Percentiles rank a stretch among this genome's conserved stretches.
Conservation (phyloP, 352 stramenopile species). For the Pythium phragmiticola region DNA sequence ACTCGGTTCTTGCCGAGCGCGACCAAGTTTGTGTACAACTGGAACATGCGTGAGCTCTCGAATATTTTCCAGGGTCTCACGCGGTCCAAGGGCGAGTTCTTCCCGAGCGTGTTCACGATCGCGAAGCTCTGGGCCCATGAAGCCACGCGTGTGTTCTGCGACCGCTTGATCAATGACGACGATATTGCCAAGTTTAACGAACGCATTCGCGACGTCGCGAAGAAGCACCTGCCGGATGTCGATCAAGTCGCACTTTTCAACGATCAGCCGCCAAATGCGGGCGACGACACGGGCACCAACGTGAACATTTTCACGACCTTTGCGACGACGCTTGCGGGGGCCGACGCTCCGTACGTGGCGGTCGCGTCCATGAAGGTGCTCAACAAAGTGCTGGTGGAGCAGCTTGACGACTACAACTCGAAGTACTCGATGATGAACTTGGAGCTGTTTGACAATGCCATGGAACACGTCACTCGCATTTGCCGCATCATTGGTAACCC, state of each 20-base stretch:
- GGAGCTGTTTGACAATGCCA: constrained; percentile 97
- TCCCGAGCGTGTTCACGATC: constrained; percentile 82
- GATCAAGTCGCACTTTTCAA: constrained; percentile 85
- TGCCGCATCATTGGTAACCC: constrained; percentile 96
- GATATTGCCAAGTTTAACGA: constrained; percentile 93
- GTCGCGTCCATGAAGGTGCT: constrained; percentile 82
- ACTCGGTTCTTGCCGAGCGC: constrained; percentile 94
- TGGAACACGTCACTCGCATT: constrained; percentile 96
- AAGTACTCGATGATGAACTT: constrained; percentile 98
- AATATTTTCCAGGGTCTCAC: constrained; percentile 97
- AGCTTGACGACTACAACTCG: constrained; percentile 96
- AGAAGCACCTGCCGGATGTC: constrained; percentile 91
- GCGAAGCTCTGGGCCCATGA: constrained; percentile 96
- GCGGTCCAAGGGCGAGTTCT: constrained; percentile 92
- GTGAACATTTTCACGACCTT: constrained; percentile 97
- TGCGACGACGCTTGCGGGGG: constrained; percentile 65
- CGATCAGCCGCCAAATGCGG: constrained; percentile 36
- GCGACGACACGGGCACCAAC: constrained; percentile 33
- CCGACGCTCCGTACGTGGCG: constrained; percentile 70
- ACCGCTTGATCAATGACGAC: constrained; percentile 95
- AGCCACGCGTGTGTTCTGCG: constrained; percentile 95
- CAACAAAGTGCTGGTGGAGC: constrained; percentile 91
- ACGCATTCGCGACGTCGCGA: constrained; percentile 90
- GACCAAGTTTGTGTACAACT: constrained; percentile 99
- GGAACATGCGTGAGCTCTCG: constrained; percentile 96